Evolutionary conservation across 331 rosid genomes (phyloP).

Genomic region (Quercus tomentella): DNA sequence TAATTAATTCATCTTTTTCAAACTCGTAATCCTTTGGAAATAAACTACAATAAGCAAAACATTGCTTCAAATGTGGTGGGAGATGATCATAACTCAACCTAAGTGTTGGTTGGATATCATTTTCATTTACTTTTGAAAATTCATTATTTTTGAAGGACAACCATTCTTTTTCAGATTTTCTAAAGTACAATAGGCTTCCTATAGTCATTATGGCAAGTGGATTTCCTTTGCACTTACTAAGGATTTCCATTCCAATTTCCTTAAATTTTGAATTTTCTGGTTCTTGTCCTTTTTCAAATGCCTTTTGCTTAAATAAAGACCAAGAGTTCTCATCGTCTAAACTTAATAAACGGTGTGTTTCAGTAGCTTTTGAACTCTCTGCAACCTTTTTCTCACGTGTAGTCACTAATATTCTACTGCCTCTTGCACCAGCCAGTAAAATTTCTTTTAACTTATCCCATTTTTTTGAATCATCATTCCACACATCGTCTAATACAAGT

Average conservation of each 20-base stretch:
- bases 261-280: rapidly evolving
- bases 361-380: not conserved
- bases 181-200: not conserved
- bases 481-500: slow-evolving; percentile 12
- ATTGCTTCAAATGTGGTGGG: too few relatives aligned
- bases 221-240: not conserved
- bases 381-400: not conserved
- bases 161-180: rapidly evolving
- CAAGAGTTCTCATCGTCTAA: not conserved
- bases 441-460: not conserved
- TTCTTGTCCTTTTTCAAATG: too few relatives aligned
- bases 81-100: too few relatives aligned
- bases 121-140: not conserved
- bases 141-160: not conserved
- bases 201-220: not conserved
- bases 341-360: not conserved
- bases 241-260: too few relatives aligned
- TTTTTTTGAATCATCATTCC: not conserved
- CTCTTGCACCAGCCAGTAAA: not conserved
- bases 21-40: too few relatives aligned
- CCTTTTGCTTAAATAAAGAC: not conserved
- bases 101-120: rapidly evolving
- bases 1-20: rapidly evolving
- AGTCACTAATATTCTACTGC: not conserved
- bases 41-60: too few relatives aligned